Base-by-base conservation (phyloP, 352 stramenopile species). In the Globisporangium ultimum region DNA sequence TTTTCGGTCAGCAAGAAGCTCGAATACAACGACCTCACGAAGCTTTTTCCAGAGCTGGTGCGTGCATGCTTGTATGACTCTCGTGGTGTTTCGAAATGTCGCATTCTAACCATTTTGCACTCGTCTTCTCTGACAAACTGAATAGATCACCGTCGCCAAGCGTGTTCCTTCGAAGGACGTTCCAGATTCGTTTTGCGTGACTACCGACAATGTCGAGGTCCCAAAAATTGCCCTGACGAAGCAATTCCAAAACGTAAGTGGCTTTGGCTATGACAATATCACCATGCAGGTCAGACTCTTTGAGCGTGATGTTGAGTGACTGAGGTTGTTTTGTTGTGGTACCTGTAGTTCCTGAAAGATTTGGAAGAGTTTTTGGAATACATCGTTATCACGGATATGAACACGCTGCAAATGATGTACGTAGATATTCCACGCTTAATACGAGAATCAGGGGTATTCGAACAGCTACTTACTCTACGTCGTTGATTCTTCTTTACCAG, bases 301-400 rank as follows among this genome's bases (percentile, higher is more conserved):
- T 40, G 48, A 3, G 53, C 40, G 24, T 55, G 12, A 45, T 18
- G 3, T 50, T 47, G 17, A 36, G 28, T 36, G 8, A 10, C 18
- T 46, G 34, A 46, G 24, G 40, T 12, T 55, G 15, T 10, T n/a
- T 9, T 11, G 11, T 55, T 53, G 34, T 28, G 2, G 34, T 45
- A 54, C 17, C 57, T 36, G n/a, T 22, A 92, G 83, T 75, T 76
- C 20, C 59, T 93, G 21, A 78, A 71, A 45, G 77, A 87, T 1
- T 52, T 93, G 15, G 80, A 89, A 57, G 70, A 84, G 22, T 84
- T 88, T 52, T 61, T 91, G 9, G 80, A 89, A 48, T 89, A 80
- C 68, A 72, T 89, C 38, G 74, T 93, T 28, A 84, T 93, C 63
- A 93, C 78, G 10, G 83, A 93, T 60, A 72, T 93, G 62, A 93